Conservation (phyloP, 257 asterid species). For the Orobanche coerulescens region DNA sequence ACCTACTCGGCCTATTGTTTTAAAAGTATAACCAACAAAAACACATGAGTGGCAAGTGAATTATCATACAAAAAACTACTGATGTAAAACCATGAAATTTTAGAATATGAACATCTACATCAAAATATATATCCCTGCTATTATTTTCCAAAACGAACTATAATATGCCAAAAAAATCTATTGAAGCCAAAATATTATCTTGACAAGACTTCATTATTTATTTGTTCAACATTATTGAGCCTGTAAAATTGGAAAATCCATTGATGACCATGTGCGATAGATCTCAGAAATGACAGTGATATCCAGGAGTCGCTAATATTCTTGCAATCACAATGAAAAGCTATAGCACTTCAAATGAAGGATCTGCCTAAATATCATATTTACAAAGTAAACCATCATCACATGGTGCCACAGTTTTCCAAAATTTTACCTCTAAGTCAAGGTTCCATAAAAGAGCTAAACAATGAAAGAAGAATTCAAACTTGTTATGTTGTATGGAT, state of each 20-base stretch:
- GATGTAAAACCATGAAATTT: background rate
- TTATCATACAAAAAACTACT: background rate
- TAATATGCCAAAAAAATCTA: background rate
- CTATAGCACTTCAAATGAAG: background rate
- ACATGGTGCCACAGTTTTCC: background rate
- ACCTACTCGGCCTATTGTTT: constrained; percentile 1
- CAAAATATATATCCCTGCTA: background rate
- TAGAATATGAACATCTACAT: background rate
- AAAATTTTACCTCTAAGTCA: background rate
- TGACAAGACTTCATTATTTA: background rate
- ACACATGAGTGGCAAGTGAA: constrained; percentile 14
- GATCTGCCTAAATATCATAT: constrained; percentile 9
- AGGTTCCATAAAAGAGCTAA: constrained; percentile 8
- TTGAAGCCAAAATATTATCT: constrained; percentile 1
- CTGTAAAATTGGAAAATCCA: background rate
- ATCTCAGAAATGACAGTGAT: too few species aligned
- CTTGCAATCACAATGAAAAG: constrained; percentile 6
- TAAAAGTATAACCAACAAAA: background rate
- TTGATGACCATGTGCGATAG: background rate
- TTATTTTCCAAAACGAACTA: background rate
- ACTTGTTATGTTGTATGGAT: background rate
- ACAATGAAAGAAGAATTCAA: background rate
- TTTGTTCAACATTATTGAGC: background rate
- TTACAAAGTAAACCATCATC: background rate
- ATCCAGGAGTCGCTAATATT: background rate